phyloP scores from a whole-genome alignment of 2,329 filamentous ascomycete species.

The Ascochyta koolunga region DNA sequence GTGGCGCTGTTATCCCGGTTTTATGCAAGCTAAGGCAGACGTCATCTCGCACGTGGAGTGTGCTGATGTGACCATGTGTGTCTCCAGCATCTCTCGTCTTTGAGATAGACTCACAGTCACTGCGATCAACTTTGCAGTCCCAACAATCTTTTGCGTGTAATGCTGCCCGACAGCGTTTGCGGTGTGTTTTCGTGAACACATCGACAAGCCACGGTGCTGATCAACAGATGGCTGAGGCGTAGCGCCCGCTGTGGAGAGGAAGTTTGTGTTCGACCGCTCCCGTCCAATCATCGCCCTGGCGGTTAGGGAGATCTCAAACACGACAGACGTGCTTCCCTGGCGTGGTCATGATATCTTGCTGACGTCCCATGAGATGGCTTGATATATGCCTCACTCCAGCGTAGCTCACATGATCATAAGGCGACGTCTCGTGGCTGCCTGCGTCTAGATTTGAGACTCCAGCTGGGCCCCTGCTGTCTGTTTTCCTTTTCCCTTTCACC shows the following conservation, averaged over 20 bases:
- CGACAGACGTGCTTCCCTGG: slow-evolving; percentile 16
- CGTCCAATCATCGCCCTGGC: slow-evolving; percentile 36
- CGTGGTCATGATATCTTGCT: neutral
- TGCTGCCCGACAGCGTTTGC: slow-evolving; percentile 15
- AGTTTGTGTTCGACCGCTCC: slow-evolving; percentile 15
- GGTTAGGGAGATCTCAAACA: slow-evolving; percentile 28
- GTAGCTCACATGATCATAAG: neutral
- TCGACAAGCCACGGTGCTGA: slow-evolving; percentile 3
- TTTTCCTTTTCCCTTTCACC: too few relatives aligned
- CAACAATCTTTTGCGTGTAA: slow-evolving; percentile 2
- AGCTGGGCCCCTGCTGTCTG: too few relatives aligned
- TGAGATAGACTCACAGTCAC: neutral
- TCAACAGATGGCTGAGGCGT: slow-evolving; percentile 30
- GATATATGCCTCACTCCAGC: neutral
- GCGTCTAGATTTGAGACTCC: too few relatives aligned
- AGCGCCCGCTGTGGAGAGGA: slow-evolving; percentile 31
- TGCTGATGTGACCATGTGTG: neutral
- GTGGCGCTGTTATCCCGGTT: slow-evolving; percentile 42
- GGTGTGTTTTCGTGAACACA: slow-evolving; percentile 13
- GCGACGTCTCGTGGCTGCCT: too few relatives aligned
- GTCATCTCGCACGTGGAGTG: slow-evolving; percentile 24
- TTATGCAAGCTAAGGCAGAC: slow-evolving; percentile 29
- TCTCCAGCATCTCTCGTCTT: neutral
- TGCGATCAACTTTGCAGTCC: neutral
- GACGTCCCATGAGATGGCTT: neutral